Evolutionary conservation across 495 filamentous ascomycete genomes (phyloP), one percentile per base, ranked within the genome.

Genomic region (Platismatia glauca): DNA sequence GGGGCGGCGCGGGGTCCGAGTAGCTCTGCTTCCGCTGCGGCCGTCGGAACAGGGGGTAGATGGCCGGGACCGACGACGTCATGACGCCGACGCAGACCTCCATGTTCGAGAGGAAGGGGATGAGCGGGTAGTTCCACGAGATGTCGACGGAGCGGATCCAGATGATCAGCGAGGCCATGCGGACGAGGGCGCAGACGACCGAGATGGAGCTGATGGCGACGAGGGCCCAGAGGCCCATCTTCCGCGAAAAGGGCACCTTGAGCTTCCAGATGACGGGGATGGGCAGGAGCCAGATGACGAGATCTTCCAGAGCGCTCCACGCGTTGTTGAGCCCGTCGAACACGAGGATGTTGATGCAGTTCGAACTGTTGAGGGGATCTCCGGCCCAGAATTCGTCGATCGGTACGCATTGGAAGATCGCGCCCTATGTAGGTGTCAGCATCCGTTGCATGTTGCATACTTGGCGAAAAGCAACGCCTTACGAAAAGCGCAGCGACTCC

Each of bases 401-500:
- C 8, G 65, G 65, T 29, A 15, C 35, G 58, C 65, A 67, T 27
- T 60, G 55, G 22, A 64, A 64, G 22, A 67, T 58, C 7, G 46
- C 53, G 13, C 46, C 62, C 62, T 67, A 38, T 0, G 16, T 18
- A 38, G 2, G 5, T 20, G 16, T 53, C 9, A 53, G 18, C 29
- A 29, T 33, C 6, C 16, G 11, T 7, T 53, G 9, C 5, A 12
- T 33, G 8, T 8, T 2, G 50, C 22, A 5, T 1, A 4, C 27
- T 37, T 38, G 4, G 16, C 2, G n/a, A 7, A 29, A 33, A 7
- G 22, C n/a, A 46, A n/a, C 16, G 27, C 18, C 59, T 37, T 65
- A 75, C 73, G 37, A 74, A 57, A 35, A 72, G 39, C 57, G 73
- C 66, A 35, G 61, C 58, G 24, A 68, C 58, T 16, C 64, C 66